Conservation (phyloP, 108 stramenopile species). For the Cyclostephanos invisitatus region DNA sequence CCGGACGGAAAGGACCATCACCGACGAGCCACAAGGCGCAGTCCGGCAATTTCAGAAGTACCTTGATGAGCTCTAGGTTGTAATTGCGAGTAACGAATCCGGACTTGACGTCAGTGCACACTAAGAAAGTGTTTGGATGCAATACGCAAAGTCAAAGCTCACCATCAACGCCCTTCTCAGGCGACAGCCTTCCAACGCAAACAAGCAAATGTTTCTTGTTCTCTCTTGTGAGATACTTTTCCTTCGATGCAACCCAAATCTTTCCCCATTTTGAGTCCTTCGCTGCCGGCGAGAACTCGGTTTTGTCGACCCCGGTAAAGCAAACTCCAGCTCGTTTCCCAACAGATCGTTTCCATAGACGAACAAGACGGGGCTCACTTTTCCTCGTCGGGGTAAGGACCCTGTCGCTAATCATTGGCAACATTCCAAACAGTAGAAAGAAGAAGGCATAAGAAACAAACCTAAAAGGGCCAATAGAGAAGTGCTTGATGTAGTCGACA, state of each 20-base stretch:
- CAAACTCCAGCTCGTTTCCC: constrained; percentile 44
- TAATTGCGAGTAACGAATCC: not conserved
- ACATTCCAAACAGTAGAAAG: constrained; percentile 44
- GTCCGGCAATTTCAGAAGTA: constrained; percentile 29
- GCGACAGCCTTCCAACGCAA: constrained; percentile 52
- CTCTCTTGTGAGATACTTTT: constrained; percentile 28
- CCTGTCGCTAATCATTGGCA: constrained; percentile 46
- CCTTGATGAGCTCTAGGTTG: constrained; percentile 36
- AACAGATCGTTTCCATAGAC: constrained; percentile 26
- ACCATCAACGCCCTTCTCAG: constrained; percentile 52
- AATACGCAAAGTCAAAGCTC: not conserved
- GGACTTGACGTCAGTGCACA: not conserved
- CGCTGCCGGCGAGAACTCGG: constrained; percentile 33
- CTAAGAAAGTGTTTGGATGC: not conserved
- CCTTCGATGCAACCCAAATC: constrained; percentile 41
- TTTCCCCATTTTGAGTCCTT: constrained; percentile 43
- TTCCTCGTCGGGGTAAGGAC: constrained; percentile 54
- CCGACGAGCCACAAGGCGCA: constrained; percentile 58
- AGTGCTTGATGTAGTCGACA: constrained; percentile 50
- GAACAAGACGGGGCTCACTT: constrained; percentile 41
- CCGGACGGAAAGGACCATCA: constrained; percentile 50
- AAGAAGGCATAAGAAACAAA: constrained; percentile 30
- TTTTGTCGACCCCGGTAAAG: constrained; percentile 48
- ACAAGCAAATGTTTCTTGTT: constrained; percentile 43
- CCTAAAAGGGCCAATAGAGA: constrained; percentile 35